phyloP scores from a whole-genome alignment of 192 early-diverging fungal species.

The Piromyces sp. region DNA sequence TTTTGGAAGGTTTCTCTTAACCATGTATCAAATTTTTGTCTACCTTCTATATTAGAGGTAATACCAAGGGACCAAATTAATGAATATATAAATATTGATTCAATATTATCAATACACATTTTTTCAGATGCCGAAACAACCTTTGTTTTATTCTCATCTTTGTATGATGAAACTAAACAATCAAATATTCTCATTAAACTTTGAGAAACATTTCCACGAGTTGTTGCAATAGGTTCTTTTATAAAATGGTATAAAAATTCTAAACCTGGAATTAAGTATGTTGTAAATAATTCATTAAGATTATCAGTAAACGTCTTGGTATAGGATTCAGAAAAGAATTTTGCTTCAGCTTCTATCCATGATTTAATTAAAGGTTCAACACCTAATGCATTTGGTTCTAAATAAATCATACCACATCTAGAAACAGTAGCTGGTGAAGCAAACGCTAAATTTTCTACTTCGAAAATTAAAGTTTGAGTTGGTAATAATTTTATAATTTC shows the following conservation, averaged over 20 bases:
- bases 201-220: conserved; percentile 21
- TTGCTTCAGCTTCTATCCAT: conserved; percentile 23
- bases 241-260: conserved; percentile 23
- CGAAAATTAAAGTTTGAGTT: conserved; percentile 41
- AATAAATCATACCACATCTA: conserved; percentile 48
- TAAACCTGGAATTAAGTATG: conserved; percentile 21
- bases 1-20: conserved; percentile 10
- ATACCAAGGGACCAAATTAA: conserved; percentile 31
- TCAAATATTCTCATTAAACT: conserved; percentile 35
- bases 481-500: conserved; percentile 41
- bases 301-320: neutral
- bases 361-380: conserved; percentile 33
- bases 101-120: conserved; percentile 1
- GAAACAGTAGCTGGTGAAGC: conserved; percentile 45
- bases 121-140: conserved; percentile 4
- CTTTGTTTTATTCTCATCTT: conserved; percentile 7
- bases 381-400: conserved; percentile 31
- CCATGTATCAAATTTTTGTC: conserved; percentile 20
- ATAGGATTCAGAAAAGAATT: conserved; percentile 16
- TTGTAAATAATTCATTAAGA: conserved; percentile 18
- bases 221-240: conserved; percentile 28
- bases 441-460: conserved; percentile 36
- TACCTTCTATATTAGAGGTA: conserved; percentile 21
- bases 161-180: conserved; percentile 20
- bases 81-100: conserved; percentile 28